Percentiles rank a stretch among this genome's conserved stretches.
phyloP scores from a whole-genome alignment of 2,329 filamentous ascomycete species.

The Metarhizium brunneum region DNA sequence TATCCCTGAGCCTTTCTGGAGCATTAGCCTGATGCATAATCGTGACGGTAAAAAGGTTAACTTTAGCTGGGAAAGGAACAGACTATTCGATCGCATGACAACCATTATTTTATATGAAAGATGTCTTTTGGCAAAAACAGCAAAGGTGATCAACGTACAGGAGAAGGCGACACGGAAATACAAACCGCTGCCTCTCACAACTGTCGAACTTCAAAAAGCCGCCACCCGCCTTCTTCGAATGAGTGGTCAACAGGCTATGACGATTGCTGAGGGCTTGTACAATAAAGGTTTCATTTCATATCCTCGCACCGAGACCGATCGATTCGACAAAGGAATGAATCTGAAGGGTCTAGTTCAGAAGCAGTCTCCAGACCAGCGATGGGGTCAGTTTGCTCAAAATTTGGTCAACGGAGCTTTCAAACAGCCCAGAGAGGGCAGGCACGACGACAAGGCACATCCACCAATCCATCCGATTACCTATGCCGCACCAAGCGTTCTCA shows the following conservation, averaged over 20 bases:
- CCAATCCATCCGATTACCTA: constrained; percentile 95
- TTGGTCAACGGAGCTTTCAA: constrained; percentile 69
- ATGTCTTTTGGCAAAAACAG: constrained; percentile 67
- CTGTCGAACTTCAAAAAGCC: constrained; percentile 93
- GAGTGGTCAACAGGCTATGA: constrained; percentile 87
- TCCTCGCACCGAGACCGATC: constrained; percentile 92
- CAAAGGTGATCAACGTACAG: constrained; percentile 74
- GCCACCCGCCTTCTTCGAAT: constrained; percentile 84
- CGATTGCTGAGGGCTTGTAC: constrained; percentile 76
- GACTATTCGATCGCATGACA: constrained; percentile 79
- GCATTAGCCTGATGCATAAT: constrained; percentile 73
- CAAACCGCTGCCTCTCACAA: constrained; percentile 88
- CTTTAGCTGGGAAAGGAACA: constrained; percentile 74
- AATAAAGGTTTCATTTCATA: constrained; percentile 96
- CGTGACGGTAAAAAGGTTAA: constrained; percentile 70
- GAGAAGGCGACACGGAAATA: constrained; percentile 91
- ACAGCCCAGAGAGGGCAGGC: constrained; percentile 69
- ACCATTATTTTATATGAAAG: constrained; percentile 77
- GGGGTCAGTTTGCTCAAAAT: constrained; percentile 72
- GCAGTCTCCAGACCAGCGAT: constrained; percentile 65
- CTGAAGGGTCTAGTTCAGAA: constrained; percentile 72
- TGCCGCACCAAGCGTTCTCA: constrained; percentile 54
- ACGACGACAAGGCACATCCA: constrained; percentile 96
- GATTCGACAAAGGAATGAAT: constrained; percentile 86
- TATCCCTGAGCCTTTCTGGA: constrained; percentile 86